Evolutionary conservation across 1,284 basidiomycete genomes (phyloP).

Genomic region (Austroboletus rostrupii): DNA sequence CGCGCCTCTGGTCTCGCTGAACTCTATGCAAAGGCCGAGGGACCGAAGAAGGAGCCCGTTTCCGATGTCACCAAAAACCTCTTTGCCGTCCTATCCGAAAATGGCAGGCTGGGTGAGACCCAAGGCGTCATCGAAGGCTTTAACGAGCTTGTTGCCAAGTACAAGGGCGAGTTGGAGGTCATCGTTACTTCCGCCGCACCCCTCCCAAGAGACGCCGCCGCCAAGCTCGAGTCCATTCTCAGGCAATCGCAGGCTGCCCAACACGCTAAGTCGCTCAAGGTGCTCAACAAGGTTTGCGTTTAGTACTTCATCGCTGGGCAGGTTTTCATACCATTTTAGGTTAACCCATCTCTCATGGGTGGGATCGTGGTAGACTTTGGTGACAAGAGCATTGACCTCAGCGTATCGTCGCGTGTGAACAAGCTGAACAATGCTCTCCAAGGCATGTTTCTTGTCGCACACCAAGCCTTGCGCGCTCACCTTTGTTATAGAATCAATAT

Average conservation of each 20-base stretch:
- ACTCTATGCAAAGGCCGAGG: conserved; percentile 62
- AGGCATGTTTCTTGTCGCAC: conserved; percentile 43
- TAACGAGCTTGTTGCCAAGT: conserved; percentile 82
- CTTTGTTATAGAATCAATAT: conserved; percentile 36
- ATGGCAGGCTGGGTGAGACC: conserved; percentile 85
- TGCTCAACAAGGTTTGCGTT: conserved; percentile 76
- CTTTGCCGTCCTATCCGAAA: conserved; percentile 87
- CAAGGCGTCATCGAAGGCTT: conserved; percentile 90
- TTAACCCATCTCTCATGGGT: conserved; percentile 84
- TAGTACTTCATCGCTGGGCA: not conserved
- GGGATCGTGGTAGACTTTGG: conserved; percentile 96
- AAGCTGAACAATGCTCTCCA: conserved; percentile 89
- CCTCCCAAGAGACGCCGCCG: conserved; percentile 69
- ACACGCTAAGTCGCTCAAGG: conserved; percentile 80
- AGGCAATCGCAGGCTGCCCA: conserved; percentile 83
- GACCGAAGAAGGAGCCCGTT: conserved; percentile 65
- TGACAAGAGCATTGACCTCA: conserved; percentile 96
- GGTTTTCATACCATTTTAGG: conserved; percentile 41
- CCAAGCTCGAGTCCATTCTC: conserved; percentile 76
- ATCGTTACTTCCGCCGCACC: conserved; percentile 86
- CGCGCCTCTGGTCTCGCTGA: conserved; percentile 66
- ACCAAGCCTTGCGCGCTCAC: conserved; percentile 8
- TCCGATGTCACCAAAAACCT: conserved; percentile 92
- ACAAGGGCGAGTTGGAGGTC: conserved; percentile 93
- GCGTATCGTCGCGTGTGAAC: conserved; percentile 88